phyloP scores from a whole-genome alignment of 805 yeast species.

The Metschnikowia chrysomelidarum region DNA sequence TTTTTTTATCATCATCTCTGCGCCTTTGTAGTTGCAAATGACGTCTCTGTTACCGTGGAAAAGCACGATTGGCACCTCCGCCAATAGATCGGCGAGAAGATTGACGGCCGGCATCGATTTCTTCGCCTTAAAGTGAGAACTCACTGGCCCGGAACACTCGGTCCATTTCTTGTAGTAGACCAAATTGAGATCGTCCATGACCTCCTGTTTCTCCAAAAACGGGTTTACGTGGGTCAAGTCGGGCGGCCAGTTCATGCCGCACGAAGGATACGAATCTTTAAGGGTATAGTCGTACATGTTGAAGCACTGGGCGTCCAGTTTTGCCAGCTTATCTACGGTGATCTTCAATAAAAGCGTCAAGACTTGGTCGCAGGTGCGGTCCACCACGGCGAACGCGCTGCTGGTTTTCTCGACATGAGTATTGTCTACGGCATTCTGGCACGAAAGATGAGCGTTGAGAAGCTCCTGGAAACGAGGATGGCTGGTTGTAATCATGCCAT shows the following conservation, averaged over 20 bases:
- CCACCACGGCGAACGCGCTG: slow-evolving; percentile 9
- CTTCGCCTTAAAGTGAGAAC: slow-evolving; percentile 47
- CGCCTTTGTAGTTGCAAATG: slow-evolving; percentile 81
- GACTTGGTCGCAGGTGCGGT: slow-evolving; percentile 45
- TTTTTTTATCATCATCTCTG: slow-evolving; percentile 59
- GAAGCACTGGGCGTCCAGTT: slow-evolving; percentile 53
- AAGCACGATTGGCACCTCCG: slow-evolving; percentile 59
- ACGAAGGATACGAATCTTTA: slow-evolving; percentile 72
- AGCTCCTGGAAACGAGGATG: slow-evolving; percentile 42
- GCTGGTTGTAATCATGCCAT: slow-evolving; percentile 48
- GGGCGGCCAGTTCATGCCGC: slow-evolving; percentile 93
- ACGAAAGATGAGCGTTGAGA: slow-evolving; percentile 51
- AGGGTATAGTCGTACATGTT: slow-evolving; percentile 82
- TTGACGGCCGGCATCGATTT: slow-evolving; percentile 59
- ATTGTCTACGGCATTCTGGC: slow-evolving; percentile 50
- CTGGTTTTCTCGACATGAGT: slow-evolving; percentile 22
- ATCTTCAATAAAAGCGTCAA: slow-evolving; percentile 36
- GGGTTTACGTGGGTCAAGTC: slow-evolving; percentile 48
- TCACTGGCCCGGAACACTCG: slow-evolving; percentile 73
- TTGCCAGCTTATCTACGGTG: slow-evolving; percentile 27
- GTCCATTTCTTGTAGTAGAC: slow-evolving; percentile 53
- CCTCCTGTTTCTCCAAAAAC: slow-evolving; percentile 48
- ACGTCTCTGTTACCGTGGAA: slow-evolving; percentile 88
- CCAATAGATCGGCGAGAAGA: slow-evolving; percentile 64
- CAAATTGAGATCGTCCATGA: slow-evolving; percentile 51